These are phyloP conservation scores for Debaryomycetaceae sp. DNA, from an alignment of 1,139 yeast genomes.

Conservation along the genomic window DNA sequence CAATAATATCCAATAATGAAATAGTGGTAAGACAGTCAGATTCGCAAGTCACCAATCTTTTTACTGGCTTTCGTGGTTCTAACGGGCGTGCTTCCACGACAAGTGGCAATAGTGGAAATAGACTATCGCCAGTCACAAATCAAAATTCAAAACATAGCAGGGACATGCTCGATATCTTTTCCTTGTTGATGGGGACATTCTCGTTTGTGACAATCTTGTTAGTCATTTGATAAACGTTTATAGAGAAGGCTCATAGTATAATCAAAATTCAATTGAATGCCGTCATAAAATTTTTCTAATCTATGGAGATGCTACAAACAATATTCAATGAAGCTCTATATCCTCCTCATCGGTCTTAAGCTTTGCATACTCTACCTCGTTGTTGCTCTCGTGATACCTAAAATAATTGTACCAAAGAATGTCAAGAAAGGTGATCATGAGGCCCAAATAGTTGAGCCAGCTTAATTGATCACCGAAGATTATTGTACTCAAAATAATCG, in stretches of 20 bases:
- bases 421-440: conserved; percentile 70
- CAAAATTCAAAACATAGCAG: not conserved
- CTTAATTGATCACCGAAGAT: conserved; percentile 75
- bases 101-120: not conserved
- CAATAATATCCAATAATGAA: conserved; percentile 12
- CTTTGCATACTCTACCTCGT: conserved; percentile 4
- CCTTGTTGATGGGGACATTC: not conserved
- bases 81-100: not conserved
- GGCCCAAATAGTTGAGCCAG: conserved; percentile 68
- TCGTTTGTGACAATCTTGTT: not conserved
- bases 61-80: not conserved
- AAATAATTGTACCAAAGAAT: conserved; percentile 78
- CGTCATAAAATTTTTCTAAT: not conserved
- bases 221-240: not conserved
- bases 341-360: conserved; percentile 2
- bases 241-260: no score
- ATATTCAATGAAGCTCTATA: not conserved
- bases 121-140: not conserved
- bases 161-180: not conserved
- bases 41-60: not conserved
- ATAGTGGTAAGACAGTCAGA: conserved; percentile 19
- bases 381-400: conserved; percentile 35
- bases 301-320: not conserved
- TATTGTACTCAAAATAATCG: conserved; percentile 67
- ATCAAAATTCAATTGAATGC: not conserved